Evolutionary conservation across 139 green algal species (phyloP).

Genomic region (Chlamydomonas incerta): DNA sequence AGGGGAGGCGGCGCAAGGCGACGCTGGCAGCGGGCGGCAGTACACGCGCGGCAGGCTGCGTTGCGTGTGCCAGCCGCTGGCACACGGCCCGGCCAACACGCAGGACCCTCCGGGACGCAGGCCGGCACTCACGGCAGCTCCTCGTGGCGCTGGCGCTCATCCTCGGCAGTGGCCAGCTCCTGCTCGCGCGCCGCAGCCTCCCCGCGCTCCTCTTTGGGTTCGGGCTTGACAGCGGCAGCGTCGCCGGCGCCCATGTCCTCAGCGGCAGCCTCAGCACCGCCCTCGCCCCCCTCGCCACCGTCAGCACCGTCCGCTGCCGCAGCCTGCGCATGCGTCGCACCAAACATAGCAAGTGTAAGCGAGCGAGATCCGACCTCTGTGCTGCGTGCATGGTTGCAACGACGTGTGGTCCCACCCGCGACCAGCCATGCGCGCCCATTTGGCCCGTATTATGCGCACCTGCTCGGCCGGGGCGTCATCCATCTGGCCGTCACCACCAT

Average conservation of each 20-base stretch:
- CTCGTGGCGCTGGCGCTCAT: constrained; percentile 32
- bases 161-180: constrained; percentile 29
- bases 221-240: background rate
- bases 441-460: background rate
- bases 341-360: no score
- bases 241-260: background rate
- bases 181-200: constrained; percentile 3
- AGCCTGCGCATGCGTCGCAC: no score
- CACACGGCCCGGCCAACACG: no score
- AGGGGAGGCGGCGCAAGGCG: no score
- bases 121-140: constrained; percentile 35
- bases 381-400: no score
- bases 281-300: background rate
- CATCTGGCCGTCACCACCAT: background rate
- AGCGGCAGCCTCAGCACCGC: background rate
- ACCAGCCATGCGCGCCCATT: background rate
- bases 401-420: background rate
- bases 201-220: background rate
- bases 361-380: no score
- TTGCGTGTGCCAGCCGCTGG: no score
- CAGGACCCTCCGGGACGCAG: no score
- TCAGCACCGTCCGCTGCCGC: background rate
- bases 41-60: no score
- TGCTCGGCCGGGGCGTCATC: background rate
- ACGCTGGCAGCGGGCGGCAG: no score